These are phyloP conservation scores for Linaria vulgaris DNA, from an alignment of 257 asterid species.

Conservation along the genomic window DNA sequence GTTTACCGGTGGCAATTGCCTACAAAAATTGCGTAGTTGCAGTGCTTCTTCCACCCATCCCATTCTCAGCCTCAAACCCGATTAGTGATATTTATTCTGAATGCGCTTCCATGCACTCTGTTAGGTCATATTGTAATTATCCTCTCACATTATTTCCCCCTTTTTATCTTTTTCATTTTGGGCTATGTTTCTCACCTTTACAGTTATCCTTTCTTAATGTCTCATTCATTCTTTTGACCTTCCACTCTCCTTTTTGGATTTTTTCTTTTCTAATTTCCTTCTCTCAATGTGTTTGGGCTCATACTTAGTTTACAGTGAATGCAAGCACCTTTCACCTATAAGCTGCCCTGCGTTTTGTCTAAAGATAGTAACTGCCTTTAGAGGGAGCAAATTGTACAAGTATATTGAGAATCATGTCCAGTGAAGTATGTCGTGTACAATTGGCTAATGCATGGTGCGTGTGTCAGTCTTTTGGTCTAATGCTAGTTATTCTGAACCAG, in stretches of 20 bases:
- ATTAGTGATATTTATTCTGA: background rate
- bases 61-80: too few relatives aligned
- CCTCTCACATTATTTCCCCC: background rate
- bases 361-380: background rate
- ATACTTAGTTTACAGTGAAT: background rate
- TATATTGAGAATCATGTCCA: background rate
- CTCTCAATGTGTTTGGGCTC: background rate
- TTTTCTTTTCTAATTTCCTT: background rate
- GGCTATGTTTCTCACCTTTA: background rate
- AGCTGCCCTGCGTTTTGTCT: background rate
- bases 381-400: background rate
- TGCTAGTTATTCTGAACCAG: conserved; percentile 37
- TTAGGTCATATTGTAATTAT: background rate
- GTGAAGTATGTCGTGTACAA: background rate
- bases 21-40: too few relatives aligned
- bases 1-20: background rate
- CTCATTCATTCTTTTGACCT: background rate
- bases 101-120: too few relatives aligned
- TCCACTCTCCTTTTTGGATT: background rate
- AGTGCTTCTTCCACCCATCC: too few relatives aligned
- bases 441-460: background rate
- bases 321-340: background rate
- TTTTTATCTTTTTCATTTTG: background rate
- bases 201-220: background rate
- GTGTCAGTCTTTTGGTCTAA: background rate